These are phyloP conservation scores for Pythium graminicola DNA, from an alignment of 352 stramenopile species.

Conservation along the genomic window DNA sequence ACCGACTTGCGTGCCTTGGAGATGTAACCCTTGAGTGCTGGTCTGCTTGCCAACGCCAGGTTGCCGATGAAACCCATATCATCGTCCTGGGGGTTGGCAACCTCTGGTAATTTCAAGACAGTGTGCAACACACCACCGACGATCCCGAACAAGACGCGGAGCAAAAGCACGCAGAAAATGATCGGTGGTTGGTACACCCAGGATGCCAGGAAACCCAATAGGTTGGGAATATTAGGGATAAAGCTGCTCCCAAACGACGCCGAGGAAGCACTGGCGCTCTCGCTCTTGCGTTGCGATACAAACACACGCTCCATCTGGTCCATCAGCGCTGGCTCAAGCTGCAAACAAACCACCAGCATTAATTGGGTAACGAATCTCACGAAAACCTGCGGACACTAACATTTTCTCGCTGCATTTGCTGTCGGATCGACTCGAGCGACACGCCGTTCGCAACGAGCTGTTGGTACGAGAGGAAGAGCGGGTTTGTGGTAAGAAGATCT, in stretches of 20 bases:
- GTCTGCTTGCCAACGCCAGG: constrained; percentile 47
- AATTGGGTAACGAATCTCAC: no score
- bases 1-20: constrained; percentile 59
- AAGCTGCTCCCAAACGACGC: constrained; percentile 24
- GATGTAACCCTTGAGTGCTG: constrained; percentile 63
- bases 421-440: constrained; percentile 52
- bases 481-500: constrained; percentile 38
- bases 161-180: constrained; percentile 49
- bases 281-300: constrained; percentile 30
- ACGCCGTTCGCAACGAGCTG: constrained; percentile 54
- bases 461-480: constrained; percentile 51
- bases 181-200: constrained; percentile 54
- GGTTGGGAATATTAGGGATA: constrained; percentile 45
- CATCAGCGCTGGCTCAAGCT: constrained; percentile 31
- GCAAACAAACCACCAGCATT: no score
- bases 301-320: constrained; percentile 50
- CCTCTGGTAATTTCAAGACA: constrained; percentile 44
- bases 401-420: constrained; percentile 67
- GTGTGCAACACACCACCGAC: constrained; percentile 32
- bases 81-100: constrained; percentile 57
- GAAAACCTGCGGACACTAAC: constrained; percentile 29
- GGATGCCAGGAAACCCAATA: constrained; percentile 43
- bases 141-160: constrained; percentile 45
- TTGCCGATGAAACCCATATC: constrained; percentile 62
- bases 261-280: constrained; percentile 16